Conservation (phyloP, 495 filamentous ascomycete genomes). For the Lineolata rhizophorae region DNA sequence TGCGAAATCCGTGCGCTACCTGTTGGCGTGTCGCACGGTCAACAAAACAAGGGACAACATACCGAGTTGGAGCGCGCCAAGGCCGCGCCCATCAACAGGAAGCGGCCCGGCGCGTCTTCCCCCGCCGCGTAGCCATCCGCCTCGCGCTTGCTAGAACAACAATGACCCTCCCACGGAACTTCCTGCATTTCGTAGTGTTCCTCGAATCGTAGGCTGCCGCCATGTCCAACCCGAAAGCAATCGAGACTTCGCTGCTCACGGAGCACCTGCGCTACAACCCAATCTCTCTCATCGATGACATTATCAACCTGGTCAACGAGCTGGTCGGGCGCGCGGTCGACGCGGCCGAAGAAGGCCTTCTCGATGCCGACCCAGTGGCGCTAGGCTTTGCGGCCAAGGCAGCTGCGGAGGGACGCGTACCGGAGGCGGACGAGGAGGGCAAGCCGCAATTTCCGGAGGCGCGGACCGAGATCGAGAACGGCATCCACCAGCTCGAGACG, state of each 20-base stretch:
- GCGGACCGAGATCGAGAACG: slow-evolving; percentile 66
- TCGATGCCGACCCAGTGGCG: slow-evolving; percentile 41
- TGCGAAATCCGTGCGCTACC: no score
- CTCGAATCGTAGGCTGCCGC: no score
- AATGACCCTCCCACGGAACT: no score
- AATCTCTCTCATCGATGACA: slow-evolving; percentile 81
- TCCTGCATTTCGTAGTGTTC: no score
- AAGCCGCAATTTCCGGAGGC: slow-evolving; percentile 21
- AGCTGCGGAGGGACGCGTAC: slow-evolving; percentile 18
- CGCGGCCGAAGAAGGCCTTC: slow-evolving; percentile 58
- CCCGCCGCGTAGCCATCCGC: no score
- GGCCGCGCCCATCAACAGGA: no score
- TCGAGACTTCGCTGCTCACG: slow-evolving; percentile 59
- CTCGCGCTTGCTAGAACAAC: no score
- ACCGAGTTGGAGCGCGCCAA: no score
- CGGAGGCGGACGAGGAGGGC: slow-evolving; percentile 31
- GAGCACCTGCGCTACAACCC: slow-evolving; percentile 94
- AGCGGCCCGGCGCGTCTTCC: no score
- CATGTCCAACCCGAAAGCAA: slow-evolving; percentile 25
- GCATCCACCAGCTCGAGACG: slow-evolving; percentile 81
- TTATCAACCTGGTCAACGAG: slow-evolving; percentile 89
- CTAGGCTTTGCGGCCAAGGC: slow-evolving; percentile 41
- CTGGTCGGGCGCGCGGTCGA: slow-evolving; percentile 69
- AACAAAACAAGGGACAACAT: no score
- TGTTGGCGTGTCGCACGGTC: no score